Conservation (phyloP, 768 basidiomycete genomes). For the Leccinum imitatum region DNA sequence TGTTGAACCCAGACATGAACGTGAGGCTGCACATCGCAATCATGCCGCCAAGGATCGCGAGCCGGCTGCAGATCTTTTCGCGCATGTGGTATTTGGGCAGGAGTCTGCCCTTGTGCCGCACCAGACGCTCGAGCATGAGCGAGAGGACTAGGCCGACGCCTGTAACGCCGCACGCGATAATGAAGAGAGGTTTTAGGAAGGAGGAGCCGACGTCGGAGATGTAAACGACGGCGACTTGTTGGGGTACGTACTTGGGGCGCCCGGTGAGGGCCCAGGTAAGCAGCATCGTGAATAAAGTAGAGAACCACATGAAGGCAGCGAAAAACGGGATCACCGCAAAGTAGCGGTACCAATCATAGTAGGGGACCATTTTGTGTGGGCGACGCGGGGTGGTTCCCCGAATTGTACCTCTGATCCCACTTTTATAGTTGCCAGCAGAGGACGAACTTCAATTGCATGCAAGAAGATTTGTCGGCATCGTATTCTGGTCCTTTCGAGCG, state of each 20-base stretch:
- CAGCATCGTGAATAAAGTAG: slow-evolving; percentile 68
- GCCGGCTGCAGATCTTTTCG: slow-evolving; percentile 51
- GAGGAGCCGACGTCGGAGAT: slow-evolving; percentile 80
- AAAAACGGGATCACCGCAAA: slow-evolving; percentile 69
- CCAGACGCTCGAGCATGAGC: slow-evolving; percentile 58
- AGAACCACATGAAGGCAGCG: slow-evolving; percentile 64
- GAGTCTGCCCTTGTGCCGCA: slow-evolving; percentile 69
- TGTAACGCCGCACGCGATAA: slow-evolving; percentile 64
- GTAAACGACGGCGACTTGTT: slow-evolving; percentile 59
- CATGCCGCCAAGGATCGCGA: slow-evolving; percentile 60
- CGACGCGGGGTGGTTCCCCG: no score
- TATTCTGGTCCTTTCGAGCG: background rate
- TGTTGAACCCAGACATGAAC: slow-evolving; percentile 71
- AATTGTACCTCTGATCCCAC: background rate
- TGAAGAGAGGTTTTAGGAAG: slow-evolving; percentile 72
- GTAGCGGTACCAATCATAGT: slow-evolving; percentile 44
- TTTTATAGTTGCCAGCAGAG: slow-evolving; percentile 9
- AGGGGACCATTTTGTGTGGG: slow-evolving; percentile 15
- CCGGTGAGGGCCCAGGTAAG: slow-evolving; percentile 72
- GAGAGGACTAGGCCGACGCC: slow-evolving; percentile 59
- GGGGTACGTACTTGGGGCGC: slow-evolving; percentile 47
- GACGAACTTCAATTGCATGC: background rate
- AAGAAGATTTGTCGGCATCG: background rate
- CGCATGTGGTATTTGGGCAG: slow-evolving; percentile 54
- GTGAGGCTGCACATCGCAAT: slow-evolving; percentile 66